Evolutionary conservation across 371 early-diverging fungal species (phyloP), one percentile per base, ranked within the genome.

Genomic region (Capniomyces stellatus): DNA sequence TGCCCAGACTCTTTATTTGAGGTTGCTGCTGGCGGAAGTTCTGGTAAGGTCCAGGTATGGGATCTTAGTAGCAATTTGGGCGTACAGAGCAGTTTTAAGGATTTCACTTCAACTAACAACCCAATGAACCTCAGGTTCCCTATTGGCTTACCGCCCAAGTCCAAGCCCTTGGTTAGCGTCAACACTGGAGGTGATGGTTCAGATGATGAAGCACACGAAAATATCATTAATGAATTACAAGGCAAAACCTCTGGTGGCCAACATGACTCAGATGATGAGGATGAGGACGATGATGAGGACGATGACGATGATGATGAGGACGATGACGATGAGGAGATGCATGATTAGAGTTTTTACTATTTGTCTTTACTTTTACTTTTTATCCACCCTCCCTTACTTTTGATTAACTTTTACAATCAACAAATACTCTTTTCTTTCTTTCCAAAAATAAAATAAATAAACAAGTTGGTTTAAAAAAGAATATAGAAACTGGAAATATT

Each of bases 1-100:
- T 88, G 87, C 59, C 83, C 86, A 2, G 93, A 96, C 68, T 74
- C 86, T 24, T 61, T 54, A 57, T 64, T 66, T 66, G 70, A 81
- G 39, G 52, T 92, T 50, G 88, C 92, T 2, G 77, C 87, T 43
- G 87, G 82, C 42, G 97, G 97, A 27, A 84, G 84, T 2, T 75
- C 74, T 19, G 95, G 94, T 58, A 82, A 83, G 53, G 71, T 91
- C 46, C 76, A 83, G 27, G 74, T 97, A 6, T 92, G 93, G 92
- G 89, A 97, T 59, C 68, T 93, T 65, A 75, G 81, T 27, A 78
- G 81, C 8, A 95, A 90, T 58, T 78, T 79, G 19, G 81, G 82
- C 52, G 77, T 93, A 3, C 72, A 88, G 30, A 22, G 49, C 1
- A 43, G 40, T 21, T 66, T 65, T 43, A 63, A 63, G 52, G 52